Evolutionary conservation across 1,139 yeast species (phyloP), one percentile per base, ranked within the genome.

Genomic region (Protomyces lactucae-debilis): DNA sequence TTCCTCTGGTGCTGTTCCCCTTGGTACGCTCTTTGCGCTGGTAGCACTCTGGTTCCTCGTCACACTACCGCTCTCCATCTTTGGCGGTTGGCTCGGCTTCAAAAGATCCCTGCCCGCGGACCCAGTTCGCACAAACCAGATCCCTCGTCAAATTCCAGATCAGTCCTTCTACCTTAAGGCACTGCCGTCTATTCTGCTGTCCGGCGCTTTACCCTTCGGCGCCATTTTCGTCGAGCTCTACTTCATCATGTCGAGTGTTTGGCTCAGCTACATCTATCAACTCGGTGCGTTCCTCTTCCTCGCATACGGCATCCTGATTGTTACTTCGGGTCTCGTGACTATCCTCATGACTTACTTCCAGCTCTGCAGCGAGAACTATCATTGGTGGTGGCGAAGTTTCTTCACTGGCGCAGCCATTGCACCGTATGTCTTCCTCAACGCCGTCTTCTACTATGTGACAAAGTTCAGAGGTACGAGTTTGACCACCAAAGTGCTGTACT

Each of bases 241-340:
- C 76, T 93, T 92, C 77, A 80, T 83, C 68, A 85, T 88, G 78
- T 83, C 91, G 65, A 91, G 97, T 37, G 79, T 93, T 70, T 93
- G 99, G 99, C 91, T 89, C 77, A 92, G 89, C 80, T 83, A 90
- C 75, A 86, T 93, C 69, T 93, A 85, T 79, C 93, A 92, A 79
- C 93, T 93, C 98, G 93, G 93, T 80, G 99, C 99, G 25, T 93
- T 93, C 80, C 80, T 93, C 71, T 89, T 93, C 76, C 85, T 92
- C 77, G 91, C 97, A 72, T 86, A 90, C 74, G 70, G 87, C 28
- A 80, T 93, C 73, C 87, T 91, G 56, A 78, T 89, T 16, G 73
- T 88, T 71, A 91, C 97, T 10, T 87, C 97, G 6, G 81, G 88
- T 21, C 80, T 93, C 68, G 91, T 91, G 54, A 86, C 97, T 0